Evolutionary conservation across 768 basidiomycete species (phyloP).

Genomic region (Tylopilus sp.): DNA sequence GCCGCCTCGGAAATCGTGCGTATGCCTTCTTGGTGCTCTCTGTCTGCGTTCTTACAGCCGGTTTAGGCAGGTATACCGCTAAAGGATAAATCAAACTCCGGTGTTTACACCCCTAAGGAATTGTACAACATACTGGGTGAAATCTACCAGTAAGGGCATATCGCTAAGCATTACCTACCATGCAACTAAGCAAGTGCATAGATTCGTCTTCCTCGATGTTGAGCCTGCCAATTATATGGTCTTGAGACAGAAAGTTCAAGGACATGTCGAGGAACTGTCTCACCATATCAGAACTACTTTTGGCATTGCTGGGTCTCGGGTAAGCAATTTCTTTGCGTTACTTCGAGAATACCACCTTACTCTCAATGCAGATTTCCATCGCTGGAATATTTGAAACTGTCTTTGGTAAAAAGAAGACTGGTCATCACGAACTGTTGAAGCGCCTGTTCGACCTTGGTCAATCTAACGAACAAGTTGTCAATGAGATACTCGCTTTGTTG

Average conservation of each 20-base stretch:
- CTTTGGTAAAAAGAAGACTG: constrained; percentile 43
- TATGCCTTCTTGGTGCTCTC: not conserved
- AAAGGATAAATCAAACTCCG: constrained; percentile 52
- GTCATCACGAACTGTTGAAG: constrained; percentile 50
- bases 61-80: constrained; percentile 68
- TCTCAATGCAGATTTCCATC: constrained; percentile 26
- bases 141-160: constrained; percentile 55
- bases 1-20: constrained; percentile 65
- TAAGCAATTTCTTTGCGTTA: constrained; percentile 25
- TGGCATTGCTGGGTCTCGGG: constrained; percentile 41
- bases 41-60: not conserved
- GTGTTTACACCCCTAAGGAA: constrained; percentile 59
- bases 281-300: constrained; percentile 54
- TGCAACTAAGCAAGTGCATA: constrained; percentile 25
- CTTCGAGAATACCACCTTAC: not conserved
- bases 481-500: constrained; percentile 68
- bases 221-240: constrained; percentile 58
- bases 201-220: constrained; percentile 74
- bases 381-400: constrained; percentile 45
- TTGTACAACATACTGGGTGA: constrained; percentile 63
- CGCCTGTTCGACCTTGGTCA: constrained; percentile 54
- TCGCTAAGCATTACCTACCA: not conserved
- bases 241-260: constrained; percentile 47
- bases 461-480: constrained; percentile 59
- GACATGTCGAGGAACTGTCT: constrained; percentile 51